phyloP scores from a whole-genome alignment of 1,284 basidiomycete genomes.

The Tylopilus orsonianus region DNA sequence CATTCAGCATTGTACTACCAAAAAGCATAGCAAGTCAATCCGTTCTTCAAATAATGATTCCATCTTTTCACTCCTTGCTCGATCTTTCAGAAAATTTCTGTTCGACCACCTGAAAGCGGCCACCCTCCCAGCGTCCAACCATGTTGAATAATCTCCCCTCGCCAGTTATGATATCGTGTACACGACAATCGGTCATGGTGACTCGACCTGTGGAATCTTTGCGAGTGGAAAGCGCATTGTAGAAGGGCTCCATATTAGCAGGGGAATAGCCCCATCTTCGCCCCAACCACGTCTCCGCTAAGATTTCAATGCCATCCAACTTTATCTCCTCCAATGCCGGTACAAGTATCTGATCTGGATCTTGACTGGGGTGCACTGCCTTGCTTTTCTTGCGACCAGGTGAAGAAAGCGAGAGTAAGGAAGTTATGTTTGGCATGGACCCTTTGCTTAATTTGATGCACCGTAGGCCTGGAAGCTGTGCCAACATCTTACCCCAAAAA shows the following conservation, averaged over 20 bases:
- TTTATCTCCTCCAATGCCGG: background rate
- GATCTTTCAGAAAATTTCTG: too few relatives aligned
- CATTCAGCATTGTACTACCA: too few relatives aligned
- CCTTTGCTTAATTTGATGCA: background rate
- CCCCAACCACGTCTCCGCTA: too few relatives aligned
- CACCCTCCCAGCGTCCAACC: background rate
- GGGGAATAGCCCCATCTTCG: too few relatives aligned
- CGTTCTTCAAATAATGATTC: background rate
- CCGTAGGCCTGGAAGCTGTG: background rate
- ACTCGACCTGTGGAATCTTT: background rate
- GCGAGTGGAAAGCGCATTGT: background rate
- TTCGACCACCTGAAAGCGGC: background rate
- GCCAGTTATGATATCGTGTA: too few relatives aligned
- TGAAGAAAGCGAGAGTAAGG: background rate
- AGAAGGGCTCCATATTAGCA: too few relatives aligned
- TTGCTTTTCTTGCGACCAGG: too few relatives aligned
- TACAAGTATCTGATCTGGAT: background rate
- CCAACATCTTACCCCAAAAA: constrained; percentile 1
- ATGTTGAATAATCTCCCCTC: background rate
- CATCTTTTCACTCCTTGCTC: too few relatives aligned
- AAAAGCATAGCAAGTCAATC: background rate
- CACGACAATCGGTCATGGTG: background rate
- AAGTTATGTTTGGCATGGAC: background rate
- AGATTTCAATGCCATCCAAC: background rate
- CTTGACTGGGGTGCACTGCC: too few relatives aligned